Conservation (phyloP, 495 filamentous ascomycete species). For the Podospora anserina region DNA sequence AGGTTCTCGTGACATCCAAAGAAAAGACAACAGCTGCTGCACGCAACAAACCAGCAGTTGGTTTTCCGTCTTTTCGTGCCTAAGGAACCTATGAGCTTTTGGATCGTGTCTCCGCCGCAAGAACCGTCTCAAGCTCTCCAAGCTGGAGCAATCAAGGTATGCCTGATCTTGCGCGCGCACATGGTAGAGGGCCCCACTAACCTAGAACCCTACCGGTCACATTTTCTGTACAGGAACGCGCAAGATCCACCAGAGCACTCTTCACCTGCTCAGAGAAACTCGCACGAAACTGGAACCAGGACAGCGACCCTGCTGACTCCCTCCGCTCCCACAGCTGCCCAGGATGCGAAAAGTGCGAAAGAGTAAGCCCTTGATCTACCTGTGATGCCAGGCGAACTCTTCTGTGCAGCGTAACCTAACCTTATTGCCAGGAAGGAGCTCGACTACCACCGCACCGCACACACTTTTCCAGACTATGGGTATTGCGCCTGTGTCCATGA, state of each 20-base stretch:
- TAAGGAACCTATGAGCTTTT: background rate
- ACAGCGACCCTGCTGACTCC: background rate
- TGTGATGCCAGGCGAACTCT: background rate
- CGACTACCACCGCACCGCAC: conserved; percentile 23
- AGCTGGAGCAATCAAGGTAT: background rate
- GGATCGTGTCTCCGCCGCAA: background rate
- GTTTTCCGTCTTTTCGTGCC: background rate
- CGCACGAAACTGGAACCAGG: background rate
- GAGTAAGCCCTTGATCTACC: conserved; percentile 12
- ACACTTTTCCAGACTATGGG: conserved; percentile 36
- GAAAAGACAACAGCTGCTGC: background rate
- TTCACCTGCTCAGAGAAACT: background rate
- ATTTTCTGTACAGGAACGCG: background rate
- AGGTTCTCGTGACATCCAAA: background rate
- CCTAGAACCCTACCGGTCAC: background rate
- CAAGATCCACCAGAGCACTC: background rate
- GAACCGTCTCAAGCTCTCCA: background rate
- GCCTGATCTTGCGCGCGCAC: background rate
- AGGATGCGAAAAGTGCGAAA: conserved; percentile 25
- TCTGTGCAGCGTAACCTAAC: conserved; percentile 8
- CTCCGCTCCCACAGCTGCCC: conserved; percentile 7
- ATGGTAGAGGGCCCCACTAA: background rate
- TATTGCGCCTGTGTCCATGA: conserved; percentile 9
- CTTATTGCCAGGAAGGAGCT: conserved; percentile 10
- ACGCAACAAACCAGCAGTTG: background rate